Evolutionary conservation across 305 asterid genomes (phyloP).

Genomic region (Nicotiana rustica): DNA sequence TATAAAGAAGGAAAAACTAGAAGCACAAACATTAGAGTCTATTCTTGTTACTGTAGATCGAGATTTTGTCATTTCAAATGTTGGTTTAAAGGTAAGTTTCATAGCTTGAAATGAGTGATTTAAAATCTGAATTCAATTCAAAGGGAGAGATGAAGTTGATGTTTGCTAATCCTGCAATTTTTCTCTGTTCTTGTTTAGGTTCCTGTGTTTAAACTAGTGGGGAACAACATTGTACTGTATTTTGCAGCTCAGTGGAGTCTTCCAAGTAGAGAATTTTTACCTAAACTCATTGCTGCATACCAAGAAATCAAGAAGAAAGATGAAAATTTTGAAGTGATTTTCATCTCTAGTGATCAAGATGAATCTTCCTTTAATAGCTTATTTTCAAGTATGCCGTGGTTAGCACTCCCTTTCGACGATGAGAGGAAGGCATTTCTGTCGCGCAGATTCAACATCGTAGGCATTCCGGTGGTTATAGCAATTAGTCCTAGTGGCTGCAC

Average conservation of each 20-base stretch:
- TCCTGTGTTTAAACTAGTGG: slow-evolving; percentile 45
- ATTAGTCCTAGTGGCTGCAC: slow-evolving; percentile 44
- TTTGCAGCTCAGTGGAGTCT: slow-evolving; percentile 53
- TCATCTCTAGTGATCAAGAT: slow-evolving; percentile 48
- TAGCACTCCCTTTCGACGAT: slow-evolving; percentile 47
- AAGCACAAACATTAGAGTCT: slow-evolving; percentile 49
- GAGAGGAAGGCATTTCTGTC: slow-evolving; percentile 36
- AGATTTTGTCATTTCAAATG: slow-evolving; percentile 46
- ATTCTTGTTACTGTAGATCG: slow-evolving; percentile 40
- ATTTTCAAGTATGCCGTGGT: slow-evolving; percentile 51
- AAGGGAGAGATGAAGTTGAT: background rate
- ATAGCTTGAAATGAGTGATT: background rate
- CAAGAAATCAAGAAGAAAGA: slow-evolving; percentile 47
- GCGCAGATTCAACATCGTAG: slow-evolving; percentile 43
- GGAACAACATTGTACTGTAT: slow-evolving; percentile 46
- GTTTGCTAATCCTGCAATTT: background rate
- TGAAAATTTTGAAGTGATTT: slow-evolving; percentile 41
- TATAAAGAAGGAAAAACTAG: slow-evolving; percentile 39
- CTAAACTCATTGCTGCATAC: slow-evolving; percentile 40
- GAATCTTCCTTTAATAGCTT: slow-evolving; percentile 41
- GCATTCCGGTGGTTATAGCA: slow-evolving; percentile 49
- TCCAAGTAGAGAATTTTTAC: slow-evolving; percentile 47
- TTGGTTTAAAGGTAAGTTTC: slow-evolving; percentile 42
- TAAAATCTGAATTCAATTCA: background rate
- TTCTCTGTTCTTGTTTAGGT: slow-evolving; percentile 35